A percentile compares a stretch with the other conserved stretches of the same genome.
Evolutionary conservation across 2,329 filamentous ascomycete species (phyloP).

Genomic region (Pseudogymnoascus sp.): DNA sequence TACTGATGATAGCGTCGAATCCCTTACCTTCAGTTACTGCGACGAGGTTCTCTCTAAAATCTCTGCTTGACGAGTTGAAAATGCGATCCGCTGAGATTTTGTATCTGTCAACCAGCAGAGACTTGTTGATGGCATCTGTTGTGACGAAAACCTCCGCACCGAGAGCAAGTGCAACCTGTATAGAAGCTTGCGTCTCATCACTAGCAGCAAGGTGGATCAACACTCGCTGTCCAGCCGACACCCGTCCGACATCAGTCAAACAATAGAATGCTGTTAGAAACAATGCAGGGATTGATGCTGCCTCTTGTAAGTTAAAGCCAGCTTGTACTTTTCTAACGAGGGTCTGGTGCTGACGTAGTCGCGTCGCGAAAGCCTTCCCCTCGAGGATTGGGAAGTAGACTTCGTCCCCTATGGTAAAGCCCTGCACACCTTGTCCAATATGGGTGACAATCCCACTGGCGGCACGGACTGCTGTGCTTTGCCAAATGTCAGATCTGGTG

Average conservation of each 20-base stretch:
- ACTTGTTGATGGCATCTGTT: too few species aligned
- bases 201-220: conserved; percentile 20
- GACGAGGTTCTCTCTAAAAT: conserved; percentile 29
- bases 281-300: conserved; percentile 34
- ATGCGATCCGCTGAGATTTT: not conserved
- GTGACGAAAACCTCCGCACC: conserved; percentile 37
- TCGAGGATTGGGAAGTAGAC: too few species aligned
- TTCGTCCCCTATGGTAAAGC: conserved; percentile 18
- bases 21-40: conserved; percentile 25
- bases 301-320: conserved; percentile 17
- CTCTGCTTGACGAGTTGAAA: conserved; percentile 30
- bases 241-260: conserved; percentile 33
- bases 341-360: conserved; percentile 7
- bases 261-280: conserved; percentile 38
- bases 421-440: conserved; percentile 4
- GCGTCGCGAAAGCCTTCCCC: conserved; percentile 1
- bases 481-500: not conserved
- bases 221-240: conserved; percentile 28
- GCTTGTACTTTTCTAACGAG: conserved; percentile 21
- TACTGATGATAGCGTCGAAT: conserved; percentile 30
- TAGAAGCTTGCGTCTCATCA: conserved; percentile 19
- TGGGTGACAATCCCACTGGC: not conserved
- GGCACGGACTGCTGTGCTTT: not conserved
- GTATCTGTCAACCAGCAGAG: too few species aligned
- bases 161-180: conserved; percentile 26